phyloP scores from a whole-genome alignment of 2,329 filamentous ascomycete species.

The Chaetoscypha palmicola region DNA sequence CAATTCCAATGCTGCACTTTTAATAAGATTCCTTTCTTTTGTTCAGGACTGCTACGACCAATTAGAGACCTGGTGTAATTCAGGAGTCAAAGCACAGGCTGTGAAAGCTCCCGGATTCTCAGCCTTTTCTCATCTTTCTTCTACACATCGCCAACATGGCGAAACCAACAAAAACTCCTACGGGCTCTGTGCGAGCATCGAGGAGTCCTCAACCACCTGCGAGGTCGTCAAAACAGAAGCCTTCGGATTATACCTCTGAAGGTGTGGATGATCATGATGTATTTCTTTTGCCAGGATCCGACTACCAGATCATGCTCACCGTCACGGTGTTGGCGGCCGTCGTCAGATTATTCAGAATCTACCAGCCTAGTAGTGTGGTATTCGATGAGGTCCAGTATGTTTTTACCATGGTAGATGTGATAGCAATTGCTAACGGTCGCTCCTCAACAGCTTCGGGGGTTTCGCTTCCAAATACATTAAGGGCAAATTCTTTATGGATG shows the following conservation, averaged over 20 bases:
- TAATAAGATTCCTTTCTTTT: conserved; percentile 26
- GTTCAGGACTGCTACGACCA: conserved; percentile 10
- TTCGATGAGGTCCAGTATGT: conserved; percentile 99
- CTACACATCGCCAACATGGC: conserved; percentile 22
- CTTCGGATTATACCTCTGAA: conserved; percentile 62
- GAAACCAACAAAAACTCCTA: conserved; percentile 19
- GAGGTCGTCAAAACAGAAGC: conserved; percentile 17
- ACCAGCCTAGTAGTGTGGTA: conserved; percentile 90
- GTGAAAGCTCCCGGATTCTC: conserved; percentile 15
- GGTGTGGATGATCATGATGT: conserved; percentile 87
- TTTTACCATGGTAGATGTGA: neutral
- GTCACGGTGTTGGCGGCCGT: conserved; percentile 69
- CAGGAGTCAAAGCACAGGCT: conserved; percentile 15
- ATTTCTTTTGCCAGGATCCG: conserved; percentile 73
- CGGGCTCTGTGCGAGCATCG: conserved; percentile 12
- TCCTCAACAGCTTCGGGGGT: conserved; percentile 70
- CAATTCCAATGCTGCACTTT: conserved; percentile 25
- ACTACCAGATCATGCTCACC: conserved; percentile 69
- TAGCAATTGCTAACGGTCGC: conserved; percentile 14
- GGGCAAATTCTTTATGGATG: conserved; percentile 99
- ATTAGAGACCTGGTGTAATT: conserved; percentile 12
- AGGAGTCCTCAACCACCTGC: conserved; percentile 10
- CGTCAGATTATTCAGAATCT: conserved; percentile 91
- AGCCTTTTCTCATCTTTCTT: conserved; percentile 11
- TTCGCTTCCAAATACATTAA: conserved; percentile 99